Percentiles rank a stretch among this genome's conserved stretches.
Evolutionary conservation across 2,329 filamentous ascomycete species (phyloP).

Genomic region (Chrysoporthe cubensis): DNA sequence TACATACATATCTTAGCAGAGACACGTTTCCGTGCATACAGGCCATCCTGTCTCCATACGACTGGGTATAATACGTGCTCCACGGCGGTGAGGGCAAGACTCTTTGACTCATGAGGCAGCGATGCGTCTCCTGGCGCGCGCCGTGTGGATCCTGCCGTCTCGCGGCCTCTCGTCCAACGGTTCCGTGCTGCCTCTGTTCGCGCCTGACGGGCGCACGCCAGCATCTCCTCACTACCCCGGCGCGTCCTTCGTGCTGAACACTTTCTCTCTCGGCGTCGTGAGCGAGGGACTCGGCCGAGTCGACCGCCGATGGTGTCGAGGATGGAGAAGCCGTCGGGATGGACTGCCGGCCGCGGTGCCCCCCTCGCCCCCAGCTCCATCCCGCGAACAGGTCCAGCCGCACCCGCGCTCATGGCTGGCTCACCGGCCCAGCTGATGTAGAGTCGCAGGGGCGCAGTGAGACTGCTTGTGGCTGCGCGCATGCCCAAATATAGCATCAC

Average conservation of each 20-base stretch:
- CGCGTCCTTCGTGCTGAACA: not conserved
- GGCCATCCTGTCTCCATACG: not conserved
- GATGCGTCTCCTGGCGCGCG: not conserved
- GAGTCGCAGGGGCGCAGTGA: too few species aligned
- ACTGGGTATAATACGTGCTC: not conserved
- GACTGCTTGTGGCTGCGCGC: not conserved
- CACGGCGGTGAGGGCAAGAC: not conserved
- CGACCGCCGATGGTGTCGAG: not conserved
- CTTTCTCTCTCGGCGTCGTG: not conserved
- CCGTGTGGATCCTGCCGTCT: not conserved
- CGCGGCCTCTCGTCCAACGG: conserved; percentile 5
- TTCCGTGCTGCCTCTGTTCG: not conserved
- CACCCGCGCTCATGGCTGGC: too few species aligned
- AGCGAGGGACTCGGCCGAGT: not conserved
- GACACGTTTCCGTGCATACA: not conserved
- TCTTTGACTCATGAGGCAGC: conserved; percentile 5
- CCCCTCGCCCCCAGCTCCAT: not conserved
- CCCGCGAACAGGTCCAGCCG: not conserved
- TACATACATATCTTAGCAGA: not conserved
- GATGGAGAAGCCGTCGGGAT: not conserved
- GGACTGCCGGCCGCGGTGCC: not conserved
- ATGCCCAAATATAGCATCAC: not conserved
- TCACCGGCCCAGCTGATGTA: too few species aligned
- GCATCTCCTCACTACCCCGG: too few species aligned
- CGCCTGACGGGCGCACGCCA: too few species aligned